Base-by-base conservation (phyloP, 164 flowering plant genomes). In the Piper betle region DNA sequence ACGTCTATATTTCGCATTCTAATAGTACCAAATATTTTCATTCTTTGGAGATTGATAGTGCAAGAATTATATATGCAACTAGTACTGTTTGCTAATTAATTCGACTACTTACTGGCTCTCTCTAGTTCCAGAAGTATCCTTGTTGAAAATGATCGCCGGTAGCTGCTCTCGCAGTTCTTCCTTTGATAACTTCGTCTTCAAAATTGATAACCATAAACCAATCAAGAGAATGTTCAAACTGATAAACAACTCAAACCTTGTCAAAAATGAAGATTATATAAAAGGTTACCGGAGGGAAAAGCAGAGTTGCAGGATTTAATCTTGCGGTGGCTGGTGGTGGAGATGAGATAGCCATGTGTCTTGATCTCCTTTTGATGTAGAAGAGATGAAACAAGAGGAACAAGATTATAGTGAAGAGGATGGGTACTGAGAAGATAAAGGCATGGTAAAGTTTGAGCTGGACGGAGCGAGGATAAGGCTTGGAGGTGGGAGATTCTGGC, bases 101-200 rank as follows among this genome's bases (percentile, higher is more conserved):
- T 54, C 17, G 41, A 3, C 39, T 59, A 82, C 94, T 84, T 75
- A 89, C 96, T 70, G 78, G 42, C 89, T 69, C 37, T 84, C 90
- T 62, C 68, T 80, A 40, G 74, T 64, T 56, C 68, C 69, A 42
- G 82, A 46, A 40, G 20, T 60, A 52, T 80, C 82, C 70, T 86
- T 93, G 73, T 83, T 81, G 71, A 82, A 91, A 6, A 67, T 56
- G 42, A 88, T 62, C 12, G 60, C 68, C 39, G 82, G 84, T 66
- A 91, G 86, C 76, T 80, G 78, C 60, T 75, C 78, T 65, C 72
- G 79, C 56, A 82, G 62, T 52, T 84, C 85, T 57, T 69, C 77
- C 67, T 80, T 82, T 74, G 81, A 66, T 39, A 67, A 39, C 37
- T 16, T 39, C 37, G 4, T 25, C 55, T 17, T 18, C 18, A 57